A percentile compares a stretch with the other conserved stretches of the same genome.
phyloP scores from a whole-genome alignment of 192 early-diverging fungal genomes.

The Obelidium mucronatum region DNA sequence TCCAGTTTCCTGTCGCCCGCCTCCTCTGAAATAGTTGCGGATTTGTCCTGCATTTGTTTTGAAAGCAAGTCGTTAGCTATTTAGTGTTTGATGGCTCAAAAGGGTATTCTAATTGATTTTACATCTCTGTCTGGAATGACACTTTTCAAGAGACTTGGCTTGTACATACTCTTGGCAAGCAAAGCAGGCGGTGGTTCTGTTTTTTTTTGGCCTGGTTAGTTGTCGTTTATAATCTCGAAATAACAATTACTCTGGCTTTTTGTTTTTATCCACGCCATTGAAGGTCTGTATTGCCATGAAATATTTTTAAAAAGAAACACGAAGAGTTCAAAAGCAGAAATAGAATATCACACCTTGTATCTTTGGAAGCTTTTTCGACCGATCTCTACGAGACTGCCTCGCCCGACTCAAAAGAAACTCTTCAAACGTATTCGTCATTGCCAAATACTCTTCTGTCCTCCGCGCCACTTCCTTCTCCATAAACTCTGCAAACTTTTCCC shows the following conservation, averaged over 20 bases:
- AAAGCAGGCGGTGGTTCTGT: constrained; percentile 20
- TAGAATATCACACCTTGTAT: constrained; percentile 22
- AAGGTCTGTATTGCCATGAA: neutral
- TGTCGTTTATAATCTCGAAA: no score
- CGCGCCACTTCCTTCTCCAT: constrained; percentile 62
- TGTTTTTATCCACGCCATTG: neutral
- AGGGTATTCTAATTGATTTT: neutral
- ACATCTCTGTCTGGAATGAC: constrained; percentile 31
- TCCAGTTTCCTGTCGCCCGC: constrained; percentile 44
- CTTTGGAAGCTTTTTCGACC: constrained; percentile 52
- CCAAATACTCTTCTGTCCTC: constrained; percentile 57
- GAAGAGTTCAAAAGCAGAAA: neutral
- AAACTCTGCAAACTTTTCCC: constrained; percentile 59
- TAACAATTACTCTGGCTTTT: constrained; percentile 17
- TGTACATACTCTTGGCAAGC: constrained; percentile 19
- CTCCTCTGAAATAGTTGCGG: constrained; percentile 27
- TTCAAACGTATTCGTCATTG: constrained; percentile 69
- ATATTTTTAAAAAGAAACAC: neutral
- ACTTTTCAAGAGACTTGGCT: constrained; percentile 29
- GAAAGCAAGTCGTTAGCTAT: neutral
- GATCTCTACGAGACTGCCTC: constrained; percentile 49
- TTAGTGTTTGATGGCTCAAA: neutral
- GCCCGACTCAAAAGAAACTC: constrained; percentile 60
- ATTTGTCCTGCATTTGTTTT: constrained; percentile 36
- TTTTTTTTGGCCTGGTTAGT: neutral